Conservation (phyloP, 306 rosid genomes). For the Canavalia ensiformis region DNA sequence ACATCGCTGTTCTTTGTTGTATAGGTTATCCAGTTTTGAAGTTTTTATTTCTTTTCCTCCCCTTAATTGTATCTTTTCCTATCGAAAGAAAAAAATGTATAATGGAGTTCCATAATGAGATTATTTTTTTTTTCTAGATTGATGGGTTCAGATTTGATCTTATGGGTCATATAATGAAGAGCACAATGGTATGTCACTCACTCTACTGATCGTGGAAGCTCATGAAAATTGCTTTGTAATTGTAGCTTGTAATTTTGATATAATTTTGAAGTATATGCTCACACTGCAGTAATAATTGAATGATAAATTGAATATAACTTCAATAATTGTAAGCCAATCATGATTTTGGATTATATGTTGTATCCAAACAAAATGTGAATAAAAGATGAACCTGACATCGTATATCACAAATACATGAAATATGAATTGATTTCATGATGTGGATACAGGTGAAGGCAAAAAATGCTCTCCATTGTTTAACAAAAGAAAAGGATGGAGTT, state of each 20-base stretch:
- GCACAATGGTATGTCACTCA: constrained; percentile 80
- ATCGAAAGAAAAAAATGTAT: constrained; percentile 1
- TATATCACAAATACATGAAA: constrained; percentile 29
- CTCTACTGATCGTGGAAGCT: constrained; percentile 17
- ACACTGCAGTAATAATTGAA: background rate
- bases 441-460: constrained; percentile 77
- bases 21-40: constrained; percentile 32
- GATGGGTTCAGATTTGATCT: constrained; percentile 98
- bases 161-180: constrained; percentile 97
- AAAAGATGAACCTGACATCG: constrained; percentile 25
- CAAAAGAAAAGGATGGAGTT: constrained; percentile 74
- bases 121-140: constrained; percentile 63
- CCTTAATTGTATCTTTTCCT: background rate
- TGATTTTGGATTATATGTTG: constrained; percentile 31
- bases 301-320: constrained; percentile 27
- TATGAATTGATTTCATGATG: constrained; percentile 45
- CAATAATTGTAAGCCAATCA: constrained; percentile 17
- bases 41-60: background rate
- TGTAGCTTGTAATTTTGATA: constrained; percentile 21
- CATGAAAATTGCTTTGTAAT: constrained; percentile 4
- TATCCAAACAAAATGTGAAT: constrained; percentile 24
- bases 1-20: constrained; percentile 13
- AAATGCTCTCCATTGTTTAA: constrained; percentile 64
- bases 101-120: constrained; percentile 25
- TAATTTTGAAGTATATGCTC: constrained; percentile 19